phyloP scores from a whole-genome alignment of 768 basidiomycete genomes.

The Kwoniella sp. region DNA sequence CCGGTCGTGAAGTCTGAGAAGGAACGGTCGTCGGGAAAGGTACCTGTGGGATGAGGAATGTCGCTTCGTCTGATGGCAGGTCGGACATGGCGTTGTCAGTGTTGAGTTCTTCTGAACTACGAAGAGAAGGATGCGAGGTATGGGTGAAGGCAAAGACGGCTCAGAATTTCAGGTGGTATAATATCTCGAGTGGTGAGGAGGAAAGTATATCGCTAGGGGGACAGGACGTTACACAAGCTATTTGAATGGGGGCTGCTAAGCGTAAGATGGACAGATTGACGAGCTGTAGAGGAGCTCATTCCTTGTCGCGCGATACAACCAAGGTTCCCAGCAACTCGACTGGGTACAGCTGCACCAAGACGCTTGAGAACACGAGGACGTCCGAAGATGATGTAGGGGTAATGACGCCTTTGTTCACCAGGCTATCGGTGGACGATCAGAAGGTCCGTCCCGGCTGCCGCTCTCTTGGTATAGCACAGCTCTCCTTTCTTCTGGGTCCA shows the following conservation, averaged over 20 bases:
- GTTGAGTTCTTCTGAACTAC: too few relatives aligned
- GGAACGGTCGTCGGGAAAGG: slow-evolving; percentile 10
- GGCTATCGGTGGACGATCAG: neutral
- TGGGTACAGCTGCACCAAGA: too few relatives aligned
- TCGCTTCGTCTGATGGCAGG: neutral
- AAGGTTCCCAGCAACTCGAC: neutral
- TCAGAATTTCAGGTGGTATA: too few relatives aligned
- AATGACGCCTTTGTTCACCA: neutral
- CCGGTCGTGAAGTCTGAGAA: slow-evolving; percentile 7
- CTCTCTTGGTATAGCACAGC: neutral
- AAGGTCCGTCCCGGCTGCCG: neutral
- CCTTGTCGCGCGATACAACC: neutral
- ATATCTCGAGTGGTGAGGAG: too few relatives aligned
- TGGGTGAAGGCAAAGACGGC: too few relatives aligned
- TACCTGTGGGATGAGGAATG: slow-evolving; percentile 11
- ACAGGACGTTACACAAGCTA: too few relatives aligned
- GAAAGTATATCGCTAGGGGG: too few relatives aligned
- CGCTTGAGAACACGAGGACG: neutral
- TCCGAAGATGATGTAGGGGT: neutral
- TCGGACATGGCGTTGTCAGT: slow-evolving; percentile 1
- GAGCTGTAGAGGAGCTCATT: neutral
- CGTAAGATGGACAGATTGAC: too few relatives aligned
- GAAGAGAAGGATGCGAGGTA: too few relatives aligned
- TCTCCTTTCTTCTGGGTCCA: neutral
- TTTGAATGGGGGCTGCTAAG: too few relatives aligned